phyloP scores from a whole-genome alignment of 768 basidiomycete species.

The Daedalea quercina region DNA sequence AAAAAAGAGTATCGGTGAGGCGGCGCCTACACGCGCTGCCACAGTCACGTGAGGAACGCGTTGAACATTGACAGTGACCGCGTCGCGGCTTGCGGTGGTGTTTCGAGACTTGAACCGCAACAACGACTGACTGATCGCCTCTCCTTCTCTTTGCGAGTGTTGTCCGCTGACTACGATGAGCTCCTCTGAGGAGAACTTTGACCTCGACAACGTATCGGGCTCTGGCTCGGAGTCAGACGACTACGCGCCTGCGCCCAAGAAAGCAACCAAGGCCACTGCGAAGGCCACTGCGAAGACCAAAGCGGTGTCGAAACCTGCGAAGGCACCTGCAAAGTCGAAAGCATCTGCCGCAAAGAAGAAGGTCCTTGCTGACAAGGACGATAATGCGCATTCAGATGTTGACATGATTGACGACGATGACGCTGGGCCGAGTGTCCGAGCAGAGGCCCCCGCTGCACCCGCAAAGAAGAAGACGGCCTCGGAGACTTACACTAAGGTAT shows the following conservation, averaged over 20 bases:
- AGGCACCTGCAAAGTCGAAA: conserved; percentile 44
- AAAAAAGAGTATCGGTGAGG: no score
- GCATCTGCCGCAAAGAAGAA: conserved; percentile 58
- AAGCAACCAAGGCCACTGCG: conserved; percentile 34
- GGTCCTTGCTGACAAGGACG: conserved; percentile 54
- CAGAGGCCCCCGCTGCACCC: conserved; percentile 18
- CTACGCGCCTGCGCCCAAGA: conserved; percentile 49
- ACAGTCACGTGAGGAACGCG: conserved; percentile 8
- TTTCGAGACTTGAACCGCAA: neutral
- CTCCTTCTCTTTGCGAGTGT: neutral
- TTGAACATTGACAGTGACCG: neutral
- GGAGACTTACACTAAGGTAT: conserved; percentile 85
- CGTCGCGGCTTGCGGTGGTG: neutral
- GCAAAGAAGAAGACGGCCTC: conserved; percentile 83
- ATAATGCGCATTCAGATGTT: conserved; percentile 51
- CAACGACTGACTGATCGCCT: neutral
- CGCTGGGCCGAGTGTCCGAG: conserved; percentile 19
- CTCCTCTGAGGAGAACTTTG: conserved; percentile 71
- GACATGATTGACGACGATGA: conserved; percentile 36
- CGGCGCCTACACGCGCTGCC: neutral
- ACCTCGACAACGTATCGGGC: conserved; percentile 49
- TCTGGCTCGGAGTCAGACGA: conserved; percentile 57
- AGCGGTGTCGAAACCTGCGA: conserved; percentile 38
- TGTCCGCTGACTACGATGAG: conserved; percentile 40
- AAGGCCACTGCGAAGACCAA: conserved; percentile 36